Evolutionary conservation across 805 yeast species (phyloP), one percentile per base, ranked within the genome.

Genomic region (Metschnikowia similis): DNA sequence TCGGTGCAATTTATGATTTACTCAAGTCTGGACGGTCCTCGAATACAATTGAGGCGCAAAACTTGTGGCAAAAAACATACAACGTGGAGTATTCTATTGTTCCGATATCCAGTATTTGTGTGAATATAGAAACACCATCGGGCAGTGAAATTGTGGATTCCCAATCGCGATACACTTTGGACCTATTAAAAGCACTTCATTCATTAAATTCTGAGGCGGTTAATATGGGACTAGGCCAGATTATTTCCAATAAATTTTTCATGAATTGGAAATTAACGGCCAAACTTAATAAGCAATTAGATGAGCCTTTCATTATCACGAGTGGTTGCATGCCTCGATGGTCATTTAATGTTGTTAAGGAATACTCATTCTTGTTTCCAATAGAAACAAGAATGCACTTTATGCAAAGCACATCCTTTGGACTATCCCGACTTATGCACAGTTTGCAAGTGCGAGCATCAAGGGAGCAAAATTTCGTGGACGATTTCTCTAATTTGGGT

Each of bases 331-430:
- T 92, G 37, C 98, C 98, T 0, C 80, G 79, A 7, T 92, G 98
- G 98, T 78, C 85, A 17, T 78, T 87, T 34, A 77, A 80, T 51
- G 69, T 89, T n/a, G 83, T 96, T 0, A 76, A 84, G 48, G 76
- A 80, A 16, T 89, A 77, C 58, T 89, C 96, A 10, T 92, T 92
- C 58, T 61, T 92, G 41, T 89, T 89, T 61, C 96, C 98, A 0
- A 69, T 92, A 40, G 94, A 85, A 45, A 81, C 94, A 0, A 76
- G 97, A 51, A 74, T 87, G 39, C 79, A 83, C 55, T 89, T 88
- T 59, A 66, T 92, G 48, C 92, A 87, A 56, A 83, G 91, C 7
- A 89, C 97, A 0, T 90, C 97, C 0, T 91, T 87, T 70, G 98
- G 98, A 0, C 85, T 88, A 62, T 86, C 95, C 1, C 75, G 97